Evolutionary conservation across 768 basidiomycete species (phyloP).

Genomic region (Termitomyces sp.): DNA sequence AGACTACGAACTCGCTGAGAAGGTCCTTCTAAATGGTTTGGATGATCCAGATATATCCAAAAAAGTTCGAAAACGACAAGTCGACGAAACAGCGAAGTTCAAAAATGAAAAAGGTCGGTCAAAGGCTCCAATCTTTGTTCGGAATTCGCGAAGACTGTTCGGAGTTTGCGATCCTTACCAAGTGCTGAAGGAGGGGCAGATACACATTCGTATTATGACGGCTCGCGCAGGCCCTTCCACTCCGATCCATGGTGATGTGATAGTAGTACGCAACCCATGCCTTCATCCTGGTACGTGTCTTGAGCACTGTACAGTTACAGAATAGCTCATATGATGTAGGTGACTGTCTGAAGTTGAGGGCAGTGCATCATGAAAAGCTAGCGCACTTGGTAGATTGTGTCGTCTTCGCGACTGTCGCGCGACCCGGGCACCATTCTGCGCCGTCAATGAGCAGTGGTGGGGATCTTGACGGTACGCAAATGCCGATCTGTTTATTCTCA

Average conservation of each 20-base stretch:
- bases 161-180: slow-evolving; percentile 68
- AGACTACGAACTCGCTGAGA: slow-evolving; percentile 47
- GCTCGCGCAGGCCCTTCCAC: slow-evolving; percentile 51
- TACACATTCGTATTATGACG: slow-evolving; percentile 56
- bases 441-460: slow-evolving; percentile 72
- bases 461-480: slow-evolving; percentile 48
- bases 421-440: slow-evolving; percentile 56
- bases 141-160: slow-evolving; percentile 58
- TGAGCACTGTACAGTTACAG: background rate
- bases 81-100: slow-evolving; percentile 48
- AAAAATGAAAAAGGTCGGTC: slow-evolving; percentile 48
- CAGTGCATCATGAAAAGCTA: slow-evolving; percentile 47
- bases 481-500: background rate
- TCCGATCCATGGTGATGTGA: slow-evolving; percentile 55
- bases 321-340: slow-evolving; percentile 29
- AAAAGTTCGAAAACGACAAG: slow-evolving; percentile 43
- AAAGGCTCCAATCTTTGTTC: slow-evolving; percentile 57
- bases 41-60: slow-evolving; percentile 38
- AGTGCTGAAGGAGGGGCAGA: slow-evolving; percentile 60
- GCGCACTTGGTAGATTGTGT: slow-evolving; percentile 63
- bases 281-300: slow-evolving; percentile 53
- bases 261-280: slow-evolving; percentile 68
- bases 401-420: slow-evolving; percentile 59
- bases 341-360: slow-evolving; percentile 63
- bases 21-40: slow-evolving; percentile 51